A percentile compares a stretch with the other conserved stretches of the same genome.
Conservation (phyloP, 1,284 basidiomycete genomes). For the Agroathelia rolfsii region DNA sequence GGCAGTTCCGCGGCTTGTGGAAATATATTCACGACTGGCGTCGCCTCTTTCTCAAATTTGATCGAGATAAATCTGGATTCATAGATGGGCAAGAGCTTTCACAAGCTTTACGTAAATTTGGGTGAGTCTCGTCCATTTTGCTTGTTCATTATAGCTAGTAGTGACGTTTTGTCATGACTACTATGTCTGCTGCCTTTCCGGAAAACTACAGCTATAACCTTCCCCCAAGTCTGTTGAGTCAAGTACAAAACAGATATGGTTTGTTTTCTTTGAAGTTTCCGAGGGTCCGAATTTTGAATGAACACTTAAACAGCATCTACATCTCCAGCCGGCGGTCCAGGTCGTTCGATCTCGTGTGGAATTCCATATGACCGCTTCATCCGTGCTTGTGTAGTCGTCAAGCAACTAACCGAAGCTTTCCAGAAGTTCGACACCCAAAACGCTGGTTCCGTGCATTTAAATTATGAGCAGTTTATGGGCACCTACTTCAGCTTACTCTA, state of each 20-base stretch:
- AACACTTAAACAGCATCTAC: too few relatives aligned
- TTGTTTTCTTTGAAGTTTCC: slow-evolving; percentile 1
- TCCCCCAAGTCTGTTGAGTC: slow-evolving; percentile 47
- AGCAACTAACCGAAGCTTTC: slow-evolving; percentile 69
- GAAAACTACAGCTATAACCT: slow-evolving; percentile 48
- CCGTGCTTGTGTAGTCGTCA: slow-evolving; percentile 71
- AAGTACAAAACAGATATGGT: slow-evolving; percentile 65
- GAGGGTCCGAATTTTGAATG: too few relatives aligned
- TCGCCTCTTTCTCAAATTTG: slow-evolving; percentile 70
- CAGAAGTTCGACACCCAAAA: slow-evolving; percentile 49
- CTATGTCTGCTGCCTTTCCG: not conserved
- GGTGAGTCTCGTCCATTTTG: slow-evolving; percentile 25
- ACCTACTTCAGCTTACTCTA: slow-evolving; percentile 50
- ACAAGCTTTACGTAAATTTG: slow-evolving; percentile 60
- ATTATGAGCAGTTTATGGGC: slow-evolving; percentile 70
- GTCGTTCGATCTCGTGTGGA: slow-evolving; percentile 35
- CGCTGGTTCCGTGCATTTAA: slow-evolving; percentile 70
- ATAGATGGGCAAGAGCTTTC: slow-evolving; percentile 61
- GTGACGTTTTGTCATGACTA: too few relatives aligned
- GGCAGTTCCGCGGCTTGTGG: slow-evolving; percentile 66
- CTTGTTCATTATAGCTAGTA: too few relatives aligned
- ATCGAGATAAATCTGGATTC: slow-evolving; percentile 63
- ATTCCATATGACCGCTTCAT: slow-evolving; percentile 80
- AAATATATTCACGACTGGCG: slow-evolving; percentile 76
- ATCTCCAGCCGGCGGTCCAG: slow-evolving; percentile 28